Percentiles rank a stretch among this genome's conserved stretches.
These are phyloP conservation scores for Trichosanthes cucumerina DNA, from an alignment of 306 rosid genomes.

Conservation along the genomic window DNA sequence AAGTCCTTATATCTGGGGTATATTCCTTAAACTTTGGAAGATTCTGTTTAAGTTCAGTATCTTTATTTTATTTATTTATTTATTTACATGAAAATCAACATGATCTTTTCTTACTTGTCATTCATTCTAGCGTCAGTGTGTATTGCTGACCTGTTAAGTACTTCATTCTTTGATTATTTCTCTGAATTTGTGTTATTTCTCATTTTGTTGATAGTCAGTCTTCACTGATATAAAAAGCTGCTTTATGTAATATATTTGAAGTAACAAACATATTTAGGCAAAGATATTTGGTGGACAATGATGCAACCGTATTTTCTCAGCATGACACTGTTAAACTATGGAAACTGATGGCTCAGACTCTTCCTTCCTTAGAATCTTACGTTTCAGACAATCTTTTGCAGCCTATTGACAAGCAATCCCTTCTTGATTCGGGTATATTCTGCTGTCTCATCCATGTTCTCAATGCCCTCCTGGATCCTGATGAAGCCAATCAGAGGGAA, in stretches of 20 bases:
- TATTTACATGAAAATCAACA: not conserved
- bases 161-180: not conserved
- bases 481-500: constrained; percentile 38
- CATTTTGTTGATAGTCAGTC: not conserved
- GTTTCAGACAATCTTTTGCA: constrained; percentile 28
- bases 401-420: constrained; percentile 96
- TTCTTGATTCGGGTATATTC: constrained; percentile 97
- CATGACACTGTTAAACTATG: not conserved
- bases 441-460: constrained; percentile 94
- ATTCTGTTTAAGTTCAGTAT: constrained; percentile 10
- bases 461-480: constrained; percentile 78
- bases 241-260: not conserved
- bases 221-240: not conserved
- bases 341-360: not conserved
- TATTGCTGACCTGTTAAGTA: not conserved
- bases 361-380: not conserved
- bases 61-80: not conserved
- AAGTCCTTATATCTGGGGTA: constrained; percentile 94
- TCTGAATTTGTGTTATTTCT: not conserved
- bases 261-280: not conserved
- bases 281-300: not conserved
- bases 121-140: not conserved
- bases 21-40: constrained; percentile 17
- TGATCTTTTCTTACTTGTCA: not conserved
- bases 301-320: not conserved